Evolutionary conservation across 352 stramenopile species (phyloP).

Genomic region (Globisporangium yorkense): DNA sequence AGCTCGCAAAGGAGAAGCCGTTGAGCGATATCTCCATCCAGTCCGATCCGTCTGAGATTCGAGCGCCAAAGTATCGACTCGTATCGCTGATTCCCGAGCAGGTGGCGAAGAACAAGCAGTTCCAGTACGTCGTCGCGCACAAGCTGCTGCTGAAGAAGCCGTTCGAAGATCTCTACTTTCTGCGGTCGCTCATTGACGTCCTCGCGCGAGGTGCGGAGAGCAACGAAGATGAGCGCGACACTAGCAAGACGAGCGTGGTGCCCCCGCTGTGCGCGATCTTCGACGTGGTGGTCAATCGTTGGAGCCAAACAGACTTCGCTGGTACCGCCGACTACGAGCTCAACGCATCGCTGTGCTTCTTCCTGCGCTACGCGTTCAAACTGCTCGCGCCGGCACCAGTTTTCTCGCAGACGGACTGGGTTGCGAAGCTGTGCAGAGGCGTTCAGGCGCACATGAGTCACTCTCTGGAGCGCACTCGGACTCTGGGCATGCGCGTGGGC

Average conservation of each 20-base stretch:
- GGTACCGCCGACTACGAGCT: slow-evolving; percentile 40
- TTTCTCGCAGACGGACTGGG: slow-evolving; percentile 47
- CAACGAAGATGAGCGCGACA: neutral
- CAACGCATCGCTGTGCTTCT: slow-evolving; percentile 56
- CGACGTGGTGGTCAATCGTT: slow-evolving; percentile 47
- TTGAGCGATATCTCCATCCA: neutral
- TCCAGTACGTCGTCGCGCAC: slow-evolving; percentile 56
- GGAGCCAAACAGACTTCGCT: slow-evolving; percentile 53
- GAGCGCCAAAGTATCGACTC: slow-evolving; percentile 42
- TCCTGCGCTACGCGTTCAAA: slow-evolving; percentile 52
- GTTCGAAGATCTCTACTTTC: slow-evolving; percentile 41
- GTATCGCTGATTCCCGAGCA: slow-evolving; percentile 30
- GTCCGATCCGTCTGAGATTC: neutral
- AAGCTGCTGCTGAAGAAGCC: slow-evolving; percentile 53
- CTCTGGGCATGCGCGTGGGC: slow-evolving; percentile 63
- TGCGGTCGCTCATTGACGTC: slow-evolving; percentile 40
- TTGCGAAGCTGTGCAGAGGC: slow-evolving; percentile 60
- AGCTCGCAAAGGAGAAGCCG: slow-evolving; percentile 24
- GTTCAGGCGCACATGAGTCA: slow-evolving; percentile 71
- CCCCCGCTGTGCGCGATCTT: slow-evolving; percentile 38
- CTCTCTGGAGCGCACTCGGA: slow-evolving; percentile 46
- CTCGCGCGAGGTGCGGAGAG: slow-evolving; percentile 9
- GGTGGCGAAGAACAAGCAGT: slow-evolving; percentile 42
- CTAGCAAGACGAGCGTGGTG: neutral
- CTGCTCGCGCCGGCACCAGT: slow-evolving; percentile 17